Conservation (phyloP, 345 rosid genomes). For the Aquilaria sinensis region DNA sequence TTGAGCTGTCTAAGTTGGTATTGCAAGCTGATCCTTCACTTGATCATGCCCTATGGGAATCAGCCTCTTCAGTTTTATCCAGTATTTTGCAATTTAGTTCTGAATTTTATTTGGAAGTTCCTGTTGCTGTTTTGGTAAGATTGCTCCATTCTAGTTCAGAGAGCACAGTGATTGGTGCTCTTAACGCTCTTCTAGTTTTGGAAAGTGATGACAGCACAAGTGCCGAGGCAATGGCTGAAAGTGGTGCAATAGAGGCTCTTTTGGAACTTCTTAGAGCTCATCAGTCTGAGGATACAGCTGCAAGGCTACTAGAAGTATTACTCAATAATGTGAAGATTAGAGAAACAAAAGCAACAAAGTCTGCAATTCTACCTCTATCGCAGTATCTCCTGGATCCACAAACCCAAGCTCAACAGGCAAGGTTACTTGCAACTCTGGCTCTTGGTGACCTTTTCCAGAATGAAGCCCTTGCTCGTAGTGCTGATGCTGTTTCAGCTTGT, state of each 20-base stretch:
- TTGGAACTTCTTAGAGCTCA: constrained; percentile 93
- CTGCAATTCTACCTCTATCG: constrained; percentile 85
- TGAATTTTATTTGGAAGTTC: constrained; percentile 92
- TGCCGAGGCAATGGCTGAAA: constrained; percentile 99
- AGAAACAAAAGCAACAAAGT: constrained; percentile 86
- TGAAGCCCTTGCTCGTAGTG: constrained; percentile 89
- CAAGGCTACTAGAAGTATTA: constrained; percentile 86
- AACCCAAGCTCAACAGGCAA: constrained; percentile 95
- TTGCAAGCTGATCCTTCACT: constrained; percentile 95
- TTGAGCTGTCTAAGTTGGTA: constrained; percentile 86
- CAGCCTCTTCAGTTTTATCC: constrained; percentile 82
- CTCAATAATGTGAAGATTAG: constrained; percentile 96
- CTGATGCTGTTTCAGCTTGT: constrained; percentile 94
- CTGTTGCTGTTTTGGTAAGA: constrained; percentile 89
- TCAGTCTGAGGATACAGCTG: constrained; percentile 96
- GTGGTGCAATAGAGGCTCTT: constrained; percentile 97
- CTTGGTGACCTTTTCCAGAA: constrained; percentile 98
- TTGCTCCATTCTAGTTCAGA: constrained; percentile 84
- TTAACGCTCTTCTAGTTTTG: constrained; percentile 92
- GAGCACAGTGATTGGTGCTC: constrained; percentile 73
- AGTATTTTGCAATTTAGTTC: constrained; percentile 93
- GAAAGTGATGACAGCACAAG: constrained; percentile 96
- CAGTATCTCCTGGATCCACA: constrained; percentile 98
- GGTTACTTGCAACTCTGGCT: constrained; percentile 87
- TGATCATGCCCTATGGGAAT: constrained; percentile 92